These are phyloP conservation scores for Clavispora vitiphila DNA, from an alignment of 805 yeast genomes.

Conservation along the genomic window DNA sequence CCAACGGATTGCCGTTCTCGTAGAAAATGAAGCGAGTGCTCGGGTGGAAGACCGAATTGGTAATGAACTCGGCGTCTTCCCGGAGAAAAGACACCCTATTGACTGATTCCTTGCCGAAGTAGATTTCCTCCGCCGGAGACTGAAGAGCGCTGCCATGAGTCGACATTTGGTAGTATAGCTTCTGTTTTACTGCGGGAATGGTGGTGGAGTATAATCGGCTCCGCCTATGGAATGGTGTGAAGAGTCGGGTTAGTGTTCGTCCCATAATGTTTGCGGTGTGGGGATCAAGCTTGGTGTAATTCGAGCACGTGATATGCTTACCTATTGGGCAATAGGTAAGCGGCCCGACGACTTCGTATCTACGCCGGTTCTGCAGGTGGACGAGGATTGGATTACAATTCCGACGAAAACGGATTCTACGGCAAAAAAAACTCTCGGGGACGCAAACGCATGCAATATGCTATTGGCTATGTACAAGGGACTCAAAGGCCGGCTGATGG, in stretches of 20 bases:
- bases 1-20: conserved; percentile 26
- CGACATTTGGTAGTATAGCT: conserved; percentile 10
- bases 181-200: not conserved
- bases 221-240: not conserved
- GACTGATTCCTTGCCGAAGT: conserved; percentile 48
- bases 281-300: not conserved
- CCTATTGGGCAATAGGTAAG: no score
- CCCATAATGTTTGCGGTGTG: not conserved
- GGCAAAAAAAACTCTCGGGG: not conserved
- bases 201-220: not conserved
- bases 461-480: not conserved
- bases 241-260: not conserved
- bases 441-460: not conserved
- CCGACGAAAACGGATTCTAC: not conserved
- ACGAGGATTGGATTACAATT: not conserved
- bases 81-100: conserved; percentile 64
- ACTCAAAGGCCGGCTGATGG: not conserved
- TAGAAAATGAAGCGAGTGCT: conserved; percentile 48
- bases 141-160: conserved; percentile 2
- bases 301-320: not conserved
- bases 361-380: no score
- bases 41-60: conserved; percentile 39
- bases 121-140: conserved; percentile 14
- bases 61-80: conserved; percentile 48
- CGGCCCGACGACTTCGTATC: no score